Base-by-base conservation (phyloP, 1,139 yeast species). In the Suhomyces bokatorum region DNA sequence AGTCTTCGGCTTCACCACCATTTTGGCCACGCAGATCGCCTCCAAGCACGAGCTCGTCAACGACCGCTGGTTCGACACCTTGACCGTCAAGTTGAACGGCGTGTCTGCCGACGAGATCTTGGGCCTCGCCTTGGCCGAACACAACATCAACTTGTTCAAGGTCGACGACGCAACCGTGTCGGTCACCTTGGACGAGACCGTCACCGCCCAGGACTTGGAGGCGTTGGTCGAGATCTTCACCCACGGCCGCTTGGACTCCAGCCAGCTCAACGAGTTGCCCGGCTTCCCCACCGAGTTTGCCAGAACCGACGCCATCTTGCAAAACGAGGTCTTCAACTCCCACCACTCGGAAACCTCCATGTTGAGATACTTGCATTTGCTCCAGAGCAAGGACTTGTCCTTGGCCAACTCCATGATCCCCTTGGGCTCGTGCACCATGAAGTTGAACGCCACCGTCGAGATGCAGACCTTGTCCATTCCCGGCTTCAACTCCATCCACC, bases 351-450 rank as follows among this genome's bases (percentile, higher is more conserved):
- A 93, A 70, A 93, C 99, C 26, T 84, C 96, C 46, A 85, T 93
- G 86, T 78, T 93, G 56, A 81, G 99, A 64, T 93, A 93, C 70
- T 74, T 93, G 59, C 95, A 89, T 63, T 78, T 80, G 52, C 75
- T 93, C 49, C 98, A 93, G 69, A 74, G 84, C 48, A 89, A 87
- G 69, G 99, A 93, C 69, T 75, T 93, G 53, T 91, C 98, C 0
- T 76, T 93, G 51, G 97, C 98, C 24, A 87, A 90, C 63, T 87
- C 97, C 12, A 93, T 93, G 99, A 93, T 93, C 52, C 95, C 98
- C 34, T 78, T 93, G 53, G 99, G 99, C 30, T 89, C 97, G 9
- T 93, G 99, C 73, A 93, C 99, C 30, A 93, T 93, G 99, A 93
- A 93, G 68, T 78, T 93, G 60, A 93, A 93, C 62, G 86, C 97